Conservation (phyloP, 176 grass and related monocot species). For the Carex littledalei region DNA sequence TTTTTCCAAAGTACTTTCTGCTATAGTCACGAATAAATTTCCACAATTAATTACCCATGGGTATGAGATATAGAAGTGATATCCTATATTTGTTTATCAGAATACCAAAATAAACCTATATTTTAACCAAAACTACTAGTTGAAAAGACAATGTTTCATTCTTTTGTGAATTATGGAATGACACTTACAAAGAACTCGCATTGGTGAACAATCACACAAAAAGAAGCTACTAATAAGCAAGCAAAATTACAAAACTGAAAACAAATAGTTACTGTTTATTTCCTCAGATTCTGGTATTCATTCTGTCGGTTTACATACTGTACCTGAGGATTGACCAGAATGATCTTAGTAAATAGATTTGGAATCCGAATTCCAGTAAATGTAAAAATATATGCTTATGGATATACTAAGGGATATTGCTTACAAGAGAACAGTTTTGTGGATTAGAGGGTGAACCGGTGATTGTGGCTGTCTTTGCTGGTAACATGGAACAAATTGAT, state of each 20-base stretch:
- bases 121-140: neutral
- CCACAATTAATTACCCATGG: neutral
- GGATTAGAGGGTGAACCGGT: neutral
- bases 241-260: no score
- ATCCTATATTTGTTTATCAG: neutral
- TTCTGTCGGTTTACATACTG: neutral
- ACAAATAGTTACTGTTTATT: no score
- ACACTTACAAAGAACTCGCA: no score
- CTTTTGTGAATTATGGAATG: neutral
- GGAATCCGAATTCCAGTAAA: neutral
- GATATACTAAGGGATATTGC: neutral
- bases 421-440: neutral
- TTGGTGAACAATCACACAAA: no score
- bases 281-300: no score
- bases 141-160: neutral
- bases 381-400: neutral
- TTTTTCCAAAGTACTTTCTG: neutral
- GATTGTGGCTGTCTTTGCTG: neutral
- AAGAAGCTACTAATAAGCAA: no score
- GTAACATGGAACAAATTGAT: neutral
- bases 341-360: neutral
- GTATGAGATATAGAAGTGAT: neutral
- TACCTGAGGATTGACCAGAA: neutral
- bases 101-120: neutral
- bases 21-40: neutral